These are phyloP conservation scores for Hypsizygus marmoreus DNA, from an alignment of 768 basidiomycete genomes.

Conservation along the genomic window DNA sequence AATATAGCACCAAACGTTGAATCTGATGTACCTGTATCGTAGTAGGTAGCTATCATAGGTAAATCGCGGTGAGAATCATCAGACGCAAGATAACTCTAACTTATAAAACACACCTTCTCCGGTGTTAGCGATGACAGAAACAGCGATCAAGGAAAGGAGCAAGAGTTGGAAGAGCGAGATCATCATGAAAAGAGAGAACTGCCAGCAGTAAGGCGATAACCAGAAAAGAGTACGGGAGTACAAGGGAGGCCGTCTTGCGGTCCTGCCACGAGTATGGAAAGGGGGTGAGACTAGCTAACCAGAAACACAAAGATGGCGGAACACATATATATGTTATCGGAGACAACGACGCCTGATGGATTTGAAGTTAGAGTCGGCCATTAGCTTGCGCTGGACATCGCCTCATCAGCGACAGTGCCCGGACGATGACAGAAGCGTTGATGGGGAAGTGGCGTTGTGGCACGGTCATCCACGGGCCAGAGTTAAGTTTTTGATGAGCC, in stretches of 20 bases:
- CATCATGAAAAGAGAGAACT: conserved; percentile 1
- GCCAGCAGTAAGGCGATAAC: neutral
- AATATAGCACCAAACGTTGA: neutral
- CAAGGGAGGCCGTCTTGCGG: neutral
- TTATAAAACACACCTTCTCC: neutral
- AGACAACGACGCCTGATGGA: no score
- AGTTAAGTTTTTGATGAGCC: no score
- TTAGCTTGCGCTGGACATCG: no score
- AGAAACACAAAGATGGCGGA: no score
- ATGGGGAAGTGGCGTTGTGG: no score
- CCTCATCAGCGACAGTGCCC: no score
- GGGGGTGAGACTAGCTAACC: conserved; percentile 2
- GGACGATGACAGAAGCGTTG: no score
- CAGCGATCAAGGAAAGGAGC: neutral
- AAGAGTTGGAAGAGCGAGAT: neutral
- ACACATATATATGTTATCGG: no score
- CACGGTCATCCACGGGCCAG: no score
- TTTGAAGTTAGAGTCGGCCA: no score
- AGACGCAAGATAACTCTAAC: no score
- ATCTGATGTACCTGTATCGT: conserved; percentile 3
- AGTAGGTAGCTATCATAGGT: conserved; percentile 5
- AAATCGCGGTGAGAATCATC: neutral
- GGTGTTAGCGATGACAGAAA: neutral
- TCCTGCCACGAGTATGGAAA: neutral
- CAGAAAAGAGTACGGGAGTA: neutral